Conservation (phyloP, 805 yeast species). For the Cyberlindnera xishuangbannaensis region DNA sequence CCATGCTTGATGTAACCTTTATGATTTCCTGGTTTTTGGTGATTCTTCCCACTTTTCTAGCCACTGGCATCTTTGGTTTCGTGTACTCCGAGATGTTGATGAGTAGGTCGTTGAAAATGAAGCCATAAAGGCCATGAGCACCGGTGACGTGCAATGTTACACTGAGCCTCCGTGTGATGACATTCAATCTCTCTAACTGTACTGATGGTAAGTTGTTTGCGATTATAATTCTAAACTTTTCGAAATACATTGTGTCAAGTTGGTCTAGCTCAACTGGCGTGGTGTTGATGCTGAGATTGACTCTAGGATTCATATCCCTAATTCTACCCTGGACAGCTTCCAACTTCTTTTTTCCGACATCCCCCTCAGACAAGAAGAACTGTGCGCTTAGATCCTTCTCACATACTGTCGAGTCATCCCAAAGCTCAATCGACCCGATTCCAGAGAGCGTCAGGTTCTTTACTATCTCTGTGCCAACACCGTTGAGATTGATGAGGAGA, state of each 20-base stretch:
- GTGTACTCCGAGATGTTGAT: constrained; percentile 51
- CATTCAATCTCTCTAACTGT: constrained; percentile 45
- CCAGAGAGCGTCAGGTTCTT: constrained; percentile 90
- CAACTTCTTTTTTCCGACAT: constrained; percentile 51
- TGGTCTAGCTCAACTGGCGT: constrained; percentile 17
- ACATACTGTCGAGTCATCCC: constrained; percentile 49
- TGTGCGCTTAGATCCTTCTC: constrained; percentile 68
- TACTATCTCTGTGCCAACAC: constrained; percentile 73
- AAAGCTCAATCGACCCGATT: constrained; percentile 66
- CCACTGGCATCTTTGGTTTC: constrained; percentile 40
- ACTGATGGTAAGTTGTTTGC: constrained; percentile 55
- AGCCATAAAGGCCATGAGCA: constrained; percentile 78
- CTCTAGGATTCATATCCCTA: constrained; percentile 76
- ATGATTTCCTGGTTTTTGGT: constrained; percentile 38
- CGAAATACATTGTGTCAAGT: constrained; percentile 33
- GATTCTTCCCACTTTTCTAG: constrained; percentile 48
- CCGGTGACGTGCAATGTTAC: constrained; percentile 68
- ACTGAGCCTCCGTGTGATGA: constrained; percentile 44
- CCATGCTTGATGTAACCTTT: constrained; percentile 27
- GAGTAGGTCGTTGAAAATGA: constrained; percentile 72
- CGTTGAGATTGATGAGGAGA: constrained; percentile 65
- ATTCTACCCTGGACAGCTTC: constrained; percentile 52
- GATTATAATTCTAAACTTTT: constrained; percentile 61
- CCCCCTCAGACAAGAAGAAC: constrained; percentile 56
- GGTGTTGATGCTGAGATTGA: constrained; percentile 44